Base-by-base conservation (phyloP, 176 grass and related monocot genomes). In the Zoysia japonica region DNA sequence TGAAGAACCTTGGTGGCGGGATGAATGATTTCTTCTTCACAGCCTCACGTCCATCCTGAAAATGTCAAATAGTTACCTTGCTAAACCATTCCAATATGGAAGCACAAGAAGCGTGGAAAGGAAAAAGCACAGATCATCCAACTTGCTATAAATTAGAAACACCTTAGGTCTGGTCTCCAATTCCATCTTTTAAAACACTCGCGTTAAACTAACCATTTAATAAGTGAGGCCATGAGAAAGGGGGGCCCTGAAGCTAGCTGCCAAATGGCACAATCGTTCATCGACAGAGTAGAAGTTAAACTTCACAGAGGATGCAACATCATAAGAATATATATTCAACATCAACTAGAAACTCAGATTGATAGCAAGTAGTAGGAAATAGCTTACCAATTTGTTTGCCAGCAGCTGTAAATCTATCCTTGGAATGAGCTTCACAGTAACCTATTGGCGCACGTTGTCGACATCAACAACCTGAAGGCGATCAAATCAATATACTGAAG, bases 331-430 rank as follows among this genome's bases (percentile, higher is more conserved):
- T 9, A 28, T 28, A 28, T 28, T 28, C 28, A 28, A 28, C 28
- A 28, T 28, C 5, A 65, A 39, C 28, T 35, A 74, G 17, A 71
- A 57, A 52, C 50, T 37, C 53, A 75, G n/a, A 61, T 83, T 61
- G 46, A 37, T 39, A 42, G 74, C 16, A 12, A 80, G 67, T 28
- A 28, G 28, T 39, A 72, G 51, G 28, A 40, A 77, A 55, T 19
- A 72, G 61, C 86, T 73, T 89, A 91, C 93, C 76, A 92, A 57
- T 80, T 97, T 97, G 83, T 87, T 87, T 61, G 90, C 82, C 77
- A 93, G 53, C 13, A 61, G 81, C 84, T 97, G 91, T 53, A 97
- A 89, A 89, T 97, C 93, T 85, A 93, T 83, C 77, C 91, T 93
- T 17, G 93, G 91, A 82, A 97, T 87, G 44, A 97, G 81, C 78